Evolutionary conservation across 805 yeast genomes (phyloP).

Genomic region (Cyberlindnera maritima): DNA sequence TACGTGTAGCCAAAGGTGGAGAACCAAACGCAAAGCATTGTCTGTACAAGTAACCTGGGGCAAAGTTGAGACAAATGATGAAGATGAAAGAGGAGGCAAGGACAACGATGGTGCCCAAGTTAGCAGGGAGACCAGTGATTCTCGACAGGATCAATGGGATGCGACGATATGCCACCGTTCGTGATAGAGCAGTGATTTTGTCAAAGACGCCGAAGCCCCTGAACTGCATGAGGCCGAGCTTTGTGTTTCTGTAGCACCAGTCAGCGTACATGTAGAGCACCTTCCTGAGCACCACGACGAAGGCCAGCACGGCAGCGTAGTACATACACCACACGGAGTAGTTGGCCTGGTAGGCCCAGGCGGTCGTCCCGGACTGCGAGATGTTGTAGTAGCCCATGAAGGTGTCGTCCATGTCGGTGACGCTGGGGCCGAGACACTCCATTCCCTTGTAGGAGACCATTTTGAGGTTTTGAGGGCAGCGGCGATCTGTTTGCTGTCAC

Average conservation of each 20-base stretch:
- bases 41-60: constrained; percentile 51
- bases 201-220: constrained; percentile 4
- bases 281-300: constrained; percentile 9
- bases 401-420: background rate
- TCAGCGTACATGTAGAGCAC: constrained; percentile 14
- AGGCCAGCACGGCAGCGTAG: constrained; percentile 17
- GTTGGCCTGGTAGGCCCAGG: constrained; percentile 18
- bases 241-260: constrained; percentile 19
- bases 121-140: constrained; percentile 36
- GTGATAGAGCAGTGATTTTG: constrained; percentile 29
- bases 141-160: constrained; percentile 32
- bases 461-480: constrained; percentile 1
- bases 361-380: constrained; percentile 16
- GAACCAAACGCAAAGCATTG: constrained; percentile 54
- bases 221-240: constrained; percentile 2
- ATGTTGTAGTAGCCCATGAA: constrained; percentile 2
- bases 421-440: constrained; percentile 19
- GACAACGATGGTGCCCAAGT: constrained; percentile 35
- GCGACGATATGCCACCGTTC: constrained; percentile 33
- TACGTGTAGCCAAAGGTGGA: constrained; percentile 54
- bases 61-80: constrained; percentile 30
- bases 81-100: constrained; percentile 35
- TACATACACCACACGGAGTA: constrained; percentile 19
- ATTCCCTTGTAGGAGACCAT: constrained; percentile 18
- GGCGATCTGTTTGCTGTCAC: too few species aligned